Conservation (phyloP, 257 asterid genomes). For the Solanum sejunctum region DNA sequence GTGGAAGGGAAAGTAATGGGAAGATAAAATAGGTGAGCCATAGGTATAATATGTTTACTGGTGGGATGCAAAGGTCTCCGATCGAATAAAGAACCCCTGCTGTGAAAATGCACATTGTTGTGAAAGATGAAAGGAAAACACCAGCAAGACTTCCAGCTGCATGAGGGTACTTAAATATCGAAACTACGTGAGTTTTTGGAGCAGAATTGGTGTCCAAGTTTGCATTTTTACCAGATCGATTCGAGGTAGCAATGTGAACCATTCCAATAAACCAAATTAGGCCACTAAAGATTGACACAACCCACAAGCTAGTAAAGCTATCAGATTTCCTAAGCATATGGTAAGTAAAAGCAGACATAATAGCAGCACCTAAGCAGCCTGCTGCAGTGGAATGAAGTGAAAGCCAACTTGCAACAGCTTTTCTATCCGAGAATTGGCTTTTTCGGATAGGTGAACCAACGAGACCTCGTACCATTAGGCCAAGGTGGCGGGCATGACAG, state of each 20-base stretch:
- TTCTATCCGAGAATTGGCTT: conserved; percentile 36
- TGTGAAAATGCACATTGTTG: conserved; percentile 61
- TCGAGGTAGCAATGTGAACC: conserved; percentile 37
- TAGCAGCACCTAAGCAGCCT: conserved; percentile 67
- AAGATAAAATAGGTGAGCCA: conserved; percentile 63
- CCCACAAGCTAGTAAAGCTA: conserved; percentile 66
- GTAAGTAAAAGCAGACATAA: conserved; percentile 56
- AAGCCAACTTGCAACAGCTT: conserved; percentile 47
- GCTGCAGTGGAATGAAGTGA: conserved; percentile 70
- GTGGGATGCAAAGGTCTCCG: conserved; percentile 44
- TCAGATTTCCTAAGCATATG: conserved; percentile 58
- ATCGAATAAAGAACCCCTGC: conserved; percentile 51
- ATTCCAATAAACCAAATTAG: conserved; percentile 66
- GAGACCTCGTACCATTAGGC: conserved; percentile 64
- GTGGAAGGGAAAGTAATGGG: conserved; percentile 68
- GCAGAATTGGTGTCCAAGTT: conserved; percentile 7
- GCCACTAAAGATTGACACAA: conserved; percentile 84
- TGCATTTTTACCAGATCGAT: conserved; percentile 16
- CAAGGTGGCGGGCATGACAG: conserved; percentile 63
- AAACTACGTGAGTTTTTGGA: conserved; percentile 30
- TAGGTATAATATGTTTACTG: conserved; percentile 27
- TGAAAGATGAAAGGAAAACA: conserved; percentile 64
- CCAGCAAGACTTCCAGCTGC: conserved; percentile 78
- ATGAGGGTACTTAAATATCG: conserved; percentile 65
- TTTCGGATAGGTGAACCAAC: conserved; percentile 37